These are phyloP conservation scores for Aspergillus sclerotioniger DNA, from an alignment of 495 filamentous ascomycete genomes.

Conservation along the genomic window DNA sequence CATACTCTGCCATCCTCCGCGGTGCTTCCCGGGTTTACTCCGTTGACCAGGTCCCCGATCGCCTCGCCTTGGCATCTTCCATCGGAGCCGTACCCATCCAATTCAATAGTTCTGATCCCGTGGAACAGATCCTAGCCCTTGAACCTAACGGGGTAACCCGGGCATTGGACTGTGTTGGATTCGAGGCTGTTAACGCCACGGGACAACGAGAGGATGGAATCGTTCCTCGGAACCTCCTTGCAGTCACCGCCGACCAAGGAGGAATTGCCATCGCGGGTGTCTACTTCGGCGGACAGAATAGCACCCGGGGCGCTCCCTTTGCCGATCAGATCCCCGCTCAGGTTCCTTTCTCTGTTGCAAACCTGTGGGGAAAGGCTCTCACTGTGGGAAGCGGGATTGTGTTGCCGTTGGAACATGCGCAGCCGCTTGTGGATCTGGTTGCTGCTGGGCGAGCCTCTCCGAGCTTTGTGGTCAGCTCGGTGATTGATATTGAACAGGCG, in stretches of 20 bases:
- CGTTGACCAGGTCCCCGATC: slow-evolving; percentile 47
- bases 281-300: slow-evolving; percentile 9
- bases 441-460: slow-evolving; percentile 2
- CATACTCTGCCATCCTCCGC: slow-evolving; percentile 38
- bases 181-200: slow-evolving; percentile 7
- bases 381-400: slow-evolving; percentile 13
- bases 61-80: slow-evolving; percentile 45
- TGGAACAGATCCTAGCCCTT: slow-evolving; percentile 35
- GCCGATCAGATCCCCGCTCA: slow-evolving; percentile 5
- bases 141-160: slow-evolving; percentile 15
- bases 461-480: slow-evolving; percentile 18
- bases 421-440: slow-evolving; percentile 18
- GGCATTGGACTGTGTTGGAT: slow-evolving; percentile 16
- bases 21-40: slow-evolving; percentile 44
- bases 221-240: slow-evolving; percentile 1
- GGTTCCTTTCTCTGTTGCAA: slow-evolving; percentile 6
- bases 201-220: neutral
- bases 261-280: slow-evolving; percentile 14
- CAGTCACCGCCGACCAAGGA: slow-evolving; percentile 5
- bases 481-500: slow-evolving; percentile 16
- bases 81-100: slow-evolving; percentile 44
- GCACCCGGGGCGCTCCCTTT: slow-evolving; percentile 1
- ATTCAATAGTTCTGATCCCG: slow-evolving; percentile 37
- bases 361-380: slow-evolving; percentile 14
- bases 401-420: slow-evolving; percentile 6